These are phyloP conservation scores for Spizellomyces sp. DNA, from an alignment of 192 early-diverging fungal species.

Conservation along the genomic window DNA sequence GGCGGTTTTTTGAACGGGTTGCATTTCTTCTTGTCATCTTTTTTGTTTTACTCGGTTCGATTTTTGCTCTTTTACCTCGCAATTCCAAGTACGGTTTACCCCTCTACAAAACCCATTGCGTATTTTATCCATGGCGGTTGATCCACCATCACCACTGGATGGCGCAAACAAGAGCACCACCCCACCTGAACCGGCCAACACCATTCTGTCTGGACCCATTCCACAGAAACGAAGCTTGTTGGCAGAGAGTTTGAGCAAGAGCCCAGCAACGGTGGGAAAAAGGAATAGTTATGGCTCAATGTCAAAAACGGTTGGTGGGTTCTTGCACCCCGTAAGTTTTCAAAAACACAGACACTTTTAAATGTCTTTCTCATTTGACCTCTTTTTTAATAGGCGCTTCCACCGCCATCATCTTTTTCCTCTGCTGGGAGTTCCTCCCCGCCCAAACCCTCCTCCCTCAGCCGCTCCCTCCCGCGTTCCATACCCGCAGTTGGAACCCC, in stretches of 20 bases:
- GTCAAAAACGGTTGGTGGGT: background rate
- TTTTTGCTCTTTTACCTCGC: too few relatives aligned
- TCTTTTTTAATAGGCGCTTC: background rate
- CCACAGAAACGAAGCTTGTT: slow-evolving; percentile 1
- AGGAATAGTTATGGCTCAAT: background rate
- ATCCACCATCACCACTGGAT: too few relatives aligned
- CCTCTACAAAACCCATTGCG: too few relatives aligned
- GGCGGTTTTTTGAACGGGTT: too few relatives aligned
- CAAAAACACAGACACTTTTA: too few relatives aligned
- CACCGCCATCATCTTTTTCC: background rate
- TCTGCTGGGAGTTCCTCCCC: background rate
- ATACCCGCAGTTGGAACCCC: background rate
- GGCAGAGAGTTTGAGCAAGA: background rate
- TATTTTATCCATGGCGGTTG: too few relatives aligned
- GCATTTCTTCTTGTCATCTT: too few relatives aligned
- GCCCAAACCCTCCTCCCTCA: background rate
- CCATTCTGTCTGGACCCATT: too few relatives aligned
- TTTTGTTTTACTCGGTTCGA: too few relatives aligned
- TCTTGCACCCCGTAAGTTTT: slow-evolving; percentile 1
- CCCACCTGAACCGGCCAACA: too few relatives aligned
- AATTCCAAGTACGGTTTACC: too few relatives aligned
- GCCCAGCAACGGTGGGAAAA: background rate
- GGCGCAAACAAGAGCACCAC: too few relatives aligned
- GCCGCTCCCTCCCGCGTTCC: background rate
- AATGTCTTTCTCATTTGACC: background rate